These are phyloP conservation scores for Lantana camara DNA, from an alignment of 257 asterid genomes.

Conservation along the genomic window DNA sequence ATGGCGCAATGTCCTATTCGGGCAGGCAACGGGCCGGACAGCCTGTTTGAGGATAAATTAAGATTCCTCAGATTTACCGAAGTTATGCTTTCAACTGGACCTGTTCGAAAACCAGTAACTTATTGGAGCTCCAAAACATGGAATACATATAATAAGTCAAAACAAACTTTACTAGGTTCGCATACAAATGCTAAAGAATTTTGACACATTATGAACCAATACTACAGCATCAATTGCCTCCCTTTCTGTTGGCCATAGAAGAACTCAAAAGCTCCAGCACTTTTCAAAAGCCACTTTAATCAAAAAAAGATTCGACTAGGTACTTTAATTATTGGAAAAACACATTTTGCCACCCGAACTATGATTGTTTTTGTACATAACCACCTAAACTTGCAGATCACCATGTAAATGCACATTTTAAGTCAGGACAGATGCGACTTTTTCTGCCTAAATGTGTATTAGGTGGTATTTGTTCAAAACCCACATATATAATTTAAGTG, in stretches of 20 bases:
- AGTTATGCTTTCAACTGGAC: slow-evolving; percentile 60
- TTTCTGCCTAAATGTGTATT: too few species aligned
- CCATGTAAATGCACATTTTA: too few species aligned
- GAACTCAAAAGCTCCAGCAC: not conserved
- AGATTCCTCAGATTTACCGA: slow-evolving; percentile 61
- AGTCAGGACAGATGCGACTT: too few species aligned
- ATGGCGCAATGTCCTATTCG: slow-evolving; percentile 69
- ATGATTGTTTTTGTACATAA: too few species aligned
- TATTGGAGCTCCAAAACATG: not conserved
- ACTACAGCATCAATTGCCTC: too few species aligned
- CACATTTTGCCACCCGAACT: too few species aligned
- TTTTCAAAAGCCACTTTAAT: slow-evolving; percentile 4
- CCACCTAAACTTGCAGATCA: too few species aligned
- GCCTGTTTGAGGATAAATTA: slow-evolving; percentile 69
- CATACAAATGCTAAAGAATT: not conserved
- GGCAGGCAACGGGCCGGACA: slow-evolving; percentile 76
- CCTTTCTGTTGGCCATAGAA: not conserved
- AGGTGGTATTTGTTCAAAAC: too few species aligned
- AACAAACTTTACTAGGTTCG: not conserved
- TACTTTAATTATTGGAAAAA: too few species aligned
- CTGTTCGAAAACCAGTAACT: slow-evolving; percentile 44
- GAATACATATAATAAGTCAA: not conserved
- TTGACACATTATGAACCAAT: not conserved
- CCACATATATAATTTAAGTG: too few species aligned
- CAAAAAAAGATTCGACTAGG: not conserved